Evolutionary conservation across 1,284 basidiomycete genomes (phyloP).

Genomic region (Cutaneotrichosporon spelunceum): DNA sequence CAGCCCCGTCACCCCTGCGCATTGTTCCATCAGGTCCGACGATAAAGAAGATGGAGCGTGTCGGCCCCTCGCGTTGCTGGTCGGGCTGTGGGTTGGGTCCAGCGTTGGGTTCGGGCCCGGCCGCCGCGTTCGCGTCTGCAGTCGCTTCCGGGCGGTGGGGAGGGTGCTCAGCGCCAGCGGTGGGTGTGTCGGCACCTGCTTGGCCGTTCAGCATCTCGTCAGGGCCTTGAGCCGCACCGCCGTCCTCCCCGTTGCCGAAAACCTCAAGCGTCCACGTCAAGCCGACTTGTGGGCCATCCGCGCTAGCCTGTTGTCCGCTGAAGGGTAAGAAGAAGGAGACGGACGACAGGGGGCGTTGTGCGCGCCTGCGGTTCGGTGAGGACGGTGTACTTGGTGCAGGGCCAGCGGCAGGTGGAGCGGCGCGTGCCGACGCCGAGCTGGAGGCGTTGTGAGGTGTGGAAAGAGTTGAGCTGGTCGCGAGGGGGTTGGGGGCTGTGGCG

Average conservation of each 20-base stretch:
- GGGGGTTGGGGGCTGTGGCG: no score
- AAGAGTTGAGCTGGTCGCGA: no score
- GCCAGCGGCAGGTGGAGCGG: background rate
- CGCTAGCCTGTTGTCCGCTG: background rate
- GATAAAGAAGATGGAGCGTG: conserved; percentile 13
- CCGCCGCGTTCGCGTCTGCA: background rate
- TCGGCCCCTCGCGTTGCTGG: conserved; percentile 1
- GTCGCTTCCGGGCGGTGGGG: no score
- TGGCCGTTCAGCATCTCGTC: background rate
- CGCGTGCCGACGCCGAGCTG: background rate
- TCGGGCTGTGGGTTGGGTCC: background rate
- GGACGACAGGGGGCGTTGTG: conserved; percentile 6
- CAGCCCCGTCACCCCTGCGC: background rate
- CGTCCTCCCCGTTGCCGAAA: conserved; percentile 19
- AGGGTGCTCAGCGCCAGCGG: background rate
- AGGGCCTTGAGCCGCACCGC: background rate
- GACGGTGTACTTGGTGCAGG: background rate
- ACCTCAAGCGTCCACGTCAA: conserved; percentile 23
- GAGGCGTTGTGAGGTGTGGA: background rate
- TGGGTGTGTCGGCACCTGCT: background rate
- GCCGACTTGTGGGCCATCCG: conserved; percentile 12
- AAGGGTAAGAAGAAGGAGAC: conserved; percentile 13
- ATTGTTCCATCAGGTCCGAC: conserved; percentile 18
- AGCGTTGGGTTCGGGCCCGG: background rate
- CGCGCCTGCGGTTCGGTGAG: conserved; percentile 5